Evolutionary conservation across 768 basidiomycete species (phyloP), one percentile per base, ranked within the genome.

Genomic region (Pleurotus tuoliensis): DNA sequence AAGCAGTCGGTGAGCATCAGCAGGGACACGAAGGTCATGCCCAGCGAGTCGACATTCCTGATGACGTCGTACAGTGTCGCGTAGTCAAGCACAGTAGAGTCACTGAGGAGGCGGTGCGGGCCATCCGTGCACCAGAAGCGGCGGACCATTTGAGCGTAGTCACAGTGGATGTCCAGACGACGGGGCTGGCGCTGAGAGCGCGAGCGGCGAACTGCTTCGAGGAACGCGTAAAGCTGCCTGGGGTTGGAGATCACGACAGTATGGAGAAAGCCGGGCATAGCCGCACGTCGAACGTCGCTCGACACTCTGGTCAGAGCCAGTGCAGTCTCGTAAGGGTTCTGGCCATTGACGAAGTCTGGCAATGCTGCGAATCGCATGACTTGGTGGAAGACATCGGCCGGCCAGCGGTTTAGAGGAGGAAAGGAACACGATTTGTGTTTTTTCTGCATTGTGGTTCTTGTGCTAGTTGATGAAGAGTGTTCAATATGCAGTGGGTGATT

Each of bases 201-300:
- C 58, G 73, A 73, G 13, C 64, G 61, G 5, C 63, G 61, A 9
- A 77, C 58, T 39, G 71, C 63, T 38, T 61, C 58, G 27, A 71
- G 62, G 63, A 79, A 76, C 43, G 63, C 57, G 58, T 64, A 51
- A 13, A 74, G 60, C n/a, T 69, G 59, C 2, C 61, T 41, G 12
- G 68, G 63, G 1, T 62, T 59, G 44, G 62, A 56, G 38, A 77
- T 67, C 18, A 75, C 55, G 3, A 79, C 70, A 15, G 72, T 76
- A 52, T 70, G 68, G 7, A 78, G 68, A 50, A 79, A 67, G 51
- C 67, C 60, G 22, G 70, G 74, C 71, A 79, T 76, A 20, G 68
- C 63, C 18, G 63, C 63, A 13, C 61, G 66, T 15, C 74, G 69
- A 30, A 76, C 47, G n/a, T 53, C 51, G 47, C 61, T 64, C 9